These are phyloP conservation scores for Periglandula ipomoeae DNA, from an alignment of 2,329 filamentous ascomycete genomes.

Conservation along the genomic window DNA sequence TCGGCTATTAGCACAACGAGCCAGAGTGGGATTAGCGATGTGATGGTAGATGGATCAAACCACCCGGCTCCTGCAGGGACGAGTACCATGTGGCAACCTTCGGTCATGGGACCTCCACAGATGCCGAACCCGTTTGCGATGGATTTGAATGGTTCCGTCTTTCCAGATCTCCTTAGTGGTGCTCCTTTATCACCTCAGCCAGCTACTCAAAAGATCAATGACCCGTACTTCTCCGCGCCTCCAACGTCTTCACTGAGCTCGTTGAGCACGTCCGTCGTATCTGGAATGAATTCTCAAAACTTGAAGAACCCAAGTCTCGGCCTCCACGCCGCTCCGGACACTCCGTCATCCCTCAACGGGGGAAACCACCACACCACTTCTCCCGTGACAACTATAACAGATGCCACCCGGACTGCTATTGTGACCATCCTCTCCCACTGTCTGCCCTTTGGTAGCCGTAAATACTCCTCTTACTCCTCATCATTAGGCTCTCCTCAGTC, in stretches of 20 bases:
- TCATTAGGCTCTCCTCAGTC: constrained; percentile 46
- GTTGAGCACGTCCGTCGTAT: constrained; percentile 62
- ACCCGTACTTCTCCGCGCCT: constrained; percentile 71
- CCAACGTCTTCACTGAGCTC: constrained; percentile 66
- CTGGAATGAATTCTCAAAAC: constrained; percentile 51
- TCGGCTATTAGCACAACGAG: constrained; percentile 94
- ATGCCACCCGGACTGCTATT: constrained; percentile 53
- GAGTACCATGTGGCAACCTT: constrained; percentile 59
- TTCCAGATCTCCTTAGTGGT: constrained; percentile 66
- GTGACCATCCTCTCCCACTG: constrained; percentile 50
- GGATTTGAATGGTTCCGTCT: constrained; percentile 64
- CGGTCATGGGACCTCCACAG: constrained; percentile 59
- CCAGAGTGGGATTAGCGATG: constrained; percentile 83
- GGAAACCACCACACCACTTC: constrained; percentile 49
- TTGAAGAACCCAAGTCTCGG: constrained; percentile 59
- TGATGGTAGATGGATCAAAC: constrained; percentile 77
- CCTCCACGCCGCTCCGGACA: constrained; percentile 59
- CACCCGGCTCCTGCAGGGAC: constrained; percentile 45
- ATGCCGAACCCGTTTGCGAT: constrained; percentile 63
- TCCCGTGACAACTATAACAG: constrained; percentile 55
- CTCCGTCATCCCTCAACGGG: constrained; percentile 61
- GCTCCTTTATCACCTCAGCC: constrained; percentile 72
- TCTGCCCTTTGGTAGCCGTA: constrained; percentile 47
- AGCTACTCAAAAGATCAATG: constrained; percentile 58
- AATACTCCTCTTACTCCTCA: constrained; percentile 50